These are phyloP conservation scores for Sonneratia caseolaris DNA, from an alignment of 345 rosid species.

Conservation along the genomic window DNA sequence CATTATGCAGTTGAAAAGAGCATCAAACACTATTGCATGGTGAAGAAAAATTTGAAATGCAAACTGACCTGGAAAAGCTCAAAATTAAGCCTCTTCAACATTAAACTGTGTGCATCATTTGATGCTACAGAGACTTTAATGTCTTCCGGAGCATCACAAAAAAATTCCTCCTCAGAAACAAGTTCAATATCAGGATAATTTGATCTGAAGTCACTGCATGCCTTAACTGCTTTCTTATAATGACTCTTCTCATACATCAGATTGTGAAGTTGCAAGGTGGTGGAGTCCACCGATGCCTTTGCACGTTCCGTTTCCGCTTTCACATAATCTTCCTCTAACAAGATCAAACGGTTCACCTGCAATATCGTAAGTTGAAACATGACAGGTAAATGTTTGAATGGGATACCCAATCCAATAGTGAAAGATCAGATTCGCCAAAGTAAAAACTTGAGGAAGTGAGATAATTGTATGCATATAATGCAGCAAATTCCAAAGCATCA, in stretches of 20 bases:
- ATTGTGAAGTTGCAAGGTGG: conserved; percentile 73
- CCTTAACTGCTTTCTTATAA: conserved; percentile 71
- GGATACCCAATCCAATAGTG: not conserved
- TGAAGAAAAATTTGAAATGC: not conserved
- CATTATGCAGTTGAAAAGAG: not conserved
- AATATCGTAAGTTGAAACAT: not conserved
- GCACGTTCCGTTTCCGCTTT: conserved; percentile 63
- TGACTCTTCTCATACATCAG: conserved; percentile 91
- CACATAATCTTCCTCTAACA: conserved; percentile 62
- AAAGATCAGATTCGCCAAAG: not conserved
- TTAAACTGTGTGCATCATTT: conserved; percentile 56
- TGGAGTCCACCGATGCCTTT: conserved; percentile 69
- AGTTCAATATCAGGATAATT: conserved; percentile 76
- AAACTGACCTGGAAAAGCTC: conserved; percentile 76
- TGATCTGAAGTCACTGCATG: conserved; percentile 77
- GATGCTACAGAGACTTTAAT: conserved; percentile 48
- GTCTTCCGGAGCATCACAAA: conserved; percentile 54
- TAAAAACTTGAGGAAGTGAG: not conserved
- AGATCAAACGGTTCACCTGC: conserved; percentile 67
- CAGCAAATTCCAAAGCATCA: too few species aligned
- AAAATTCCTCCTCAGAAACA: conserved; percentile 71
- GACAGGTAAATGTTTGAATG: too few species aligned
- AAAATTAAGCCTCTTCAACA: conserved; percentile 78
- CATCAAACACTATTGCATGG: not conserved
- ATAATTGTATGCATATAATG: too few species aligned